Conservation (phyloP, 371 early-diverging fungal species). For the Batkoa obscura region DNA sequence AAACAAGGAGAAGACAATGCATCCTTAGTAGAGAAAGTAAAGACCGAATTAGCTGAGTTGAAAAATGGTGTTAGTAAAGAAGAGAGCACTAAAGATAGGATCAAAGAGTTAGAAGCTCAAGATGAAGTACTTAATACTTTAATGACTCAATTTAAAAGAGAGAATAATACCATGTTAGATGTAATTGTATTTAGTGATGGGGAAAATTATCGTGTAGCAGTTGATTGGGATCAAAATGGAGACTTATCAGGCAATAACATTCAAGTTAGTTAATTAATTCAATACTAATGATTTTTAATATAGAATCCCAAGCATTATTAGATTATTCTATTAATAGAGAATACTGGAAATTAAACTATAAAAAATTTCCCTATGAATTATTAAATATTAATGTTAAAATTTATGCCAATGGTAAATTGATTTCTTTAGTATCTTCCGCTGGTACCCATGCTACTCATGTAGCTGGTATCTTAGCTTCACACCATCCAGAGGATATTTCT, state of each 20-base stretch:
- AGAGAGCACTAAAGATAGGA: not conserved
- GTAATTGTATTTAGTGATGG: slow-evolving; percentile 80
- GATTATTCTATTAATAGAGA: slow-evolving; percentile 58
- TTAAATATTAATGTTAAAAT: slow-evolving; percentile 81
- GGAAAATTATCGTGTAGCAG: slow-evolving; percentile 60
- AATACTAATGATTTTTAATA: no score
- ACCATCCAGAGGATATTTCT: slow-evolving; percentile 65
- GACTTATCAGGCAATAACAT: slow-evolving; percentile 39
- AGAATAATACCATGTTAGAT: slow-evolving; percentile 62
- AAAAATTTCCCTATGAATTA: slow-evolving; percentile 24
- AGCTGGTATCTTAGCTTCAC: slow-evolving; percentile 66
- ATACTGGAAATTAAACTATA: slow-evolving; percentile 51
- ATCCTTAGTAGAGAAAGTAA: slow-evolving; percentile 23
- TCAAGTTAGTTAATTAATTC: not conserved
- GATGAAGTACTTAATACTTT: slow-evolving; percentile 41
- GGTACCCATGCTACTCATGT: slow-evolving; percentile 90
- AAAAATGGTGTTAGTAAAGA: no score
- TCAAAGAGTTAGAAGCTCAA: slow-evolving; percentile 41
- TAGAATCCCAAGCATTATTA: slow-evolving; percentile 34
- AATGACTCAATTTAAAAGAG: slow-evolving; percentile 34
- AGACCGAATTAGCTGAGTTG: slow-evolving; percentile 34
- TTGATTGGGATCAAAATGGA: slow-evolving; percentile 60
- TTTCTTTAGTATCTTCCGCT: slow-evolving; percentile 59
- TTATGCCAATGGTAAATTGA: slow-evolving; percentile 59
- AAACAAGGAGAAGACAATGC: not conserved